phyloP scores from a whole-genome alignment of 2,329 filamentous ascomycete species.

The Fusarium nygamai region DNA sequence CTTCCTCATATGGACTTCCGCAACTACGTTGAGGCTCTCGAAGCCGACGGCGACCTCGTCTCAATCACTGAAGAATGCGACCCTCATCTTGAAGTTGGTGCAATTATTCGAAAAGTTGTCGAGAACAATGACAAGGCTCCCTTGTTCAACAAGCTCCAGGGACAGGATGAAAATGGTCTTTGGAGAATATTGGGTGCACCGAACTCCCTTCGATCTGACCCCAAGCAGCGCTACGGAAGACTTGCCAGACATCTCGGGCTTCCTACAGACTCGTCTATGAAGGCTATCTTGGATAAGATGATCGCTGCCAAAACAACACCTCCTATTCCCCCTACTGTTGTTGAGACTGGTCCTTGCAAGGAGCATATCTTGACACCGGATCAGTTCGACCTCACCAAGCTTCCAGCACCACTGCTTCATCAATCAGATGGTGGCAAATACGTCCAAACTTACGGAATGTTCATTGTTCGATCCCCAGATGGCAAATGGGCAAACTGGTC shows the following conservation, averaged over 20 bases:
- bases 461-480: constrained; percentile 56
- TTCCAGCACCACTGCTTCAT: constrained; percentile 56
- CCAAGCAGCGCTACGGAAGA: constrained; percentile 51
- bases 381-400: constrained; percentile 46
- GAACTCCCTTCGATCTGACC: constrained; percentile 42
- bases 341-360: constrained; percentile 29
- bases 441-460: constrained; percentile 59
- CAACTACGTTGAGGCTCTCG: constrained; percentile 19
- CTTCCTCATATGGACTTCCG: constrained; percentile 42
- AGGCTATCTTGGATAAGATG: constrained; percentile 54
- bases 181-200: constrained; percentile 58
- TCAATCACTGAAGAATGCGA: constrained; percentile 56
- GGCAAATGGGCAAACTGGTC: constrained; percentile 61
- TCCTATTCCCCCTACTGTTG: constrained; percentile 50
- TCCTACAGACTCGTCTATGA: constrained; percentile 41
- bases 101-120: constrained; percentile 57
- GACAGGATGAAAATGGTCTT: constrained; percentile 52
- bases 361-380: constrained; percentile 18
- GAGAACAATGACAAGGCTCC: constrained; percentile 59
- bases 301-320: constrained; percentile 45
- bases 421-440: constrained; percentile 60
- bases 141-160: constrained; percentile 62
- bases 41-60: constrained; percentile 53
- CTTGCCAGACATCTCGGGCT: constrained; percentile 55
- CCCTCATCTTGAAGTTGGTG: constrained; percentile 57